Conservation (phyloP, 805 yeast species). For the Isabelozyma pseudorhagii region DNA sequence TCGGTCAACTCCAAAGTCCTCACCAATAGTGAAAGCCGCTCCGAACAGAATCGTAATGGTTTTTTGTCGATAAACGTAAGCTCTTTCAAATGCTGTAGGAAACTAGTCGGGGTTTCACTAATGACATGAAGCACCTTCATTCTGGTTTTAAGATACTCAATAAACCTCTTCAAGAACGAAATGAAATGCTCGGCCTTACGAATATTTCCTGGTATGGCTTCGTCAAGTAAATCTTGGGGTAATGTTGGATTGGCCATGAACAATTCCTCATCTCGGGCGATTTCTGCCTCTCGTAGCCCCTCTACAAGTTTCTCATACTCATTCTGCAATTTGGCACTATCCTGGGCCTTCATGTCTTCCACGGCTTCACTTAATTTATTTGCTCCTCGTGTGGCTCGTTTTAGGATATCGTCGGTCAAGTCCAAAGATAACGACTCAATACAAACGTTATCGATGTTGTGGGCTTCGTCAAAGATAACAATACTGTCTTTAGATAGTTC, state of each 20-base stretch:
- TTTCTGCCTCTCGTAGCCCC: slow-evolving; percentile 82
- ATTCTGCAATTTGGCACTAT: slow-evolving; percentile 77
- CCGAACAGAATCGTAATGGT: slow-evolving; percentile 90
- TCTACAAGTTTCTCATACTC: slow-evolving; percentile 90
- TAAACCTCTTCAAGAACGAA: slow-evolving; percentile 85
- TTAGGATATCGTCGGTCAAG: slow-evolving; percentile 83
- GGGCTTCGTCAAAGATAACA: slow-evolving; percentile 97
- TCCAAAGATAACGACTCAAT: slow-evolving; percentile 92
- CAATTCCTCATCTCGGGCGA: slow-evolving; percentile 55
- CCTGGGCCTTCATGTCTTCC: slow-evolving; percentile 79
- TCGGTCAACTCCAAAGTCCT: slow-evolving; percentile 84
- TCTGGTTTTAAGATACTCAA: slow-evolving; percentile 91
- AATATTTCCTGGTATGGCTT: slow-evolving; percentile 96
- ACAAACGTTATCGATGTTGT: slow-evolving; percentile 97
- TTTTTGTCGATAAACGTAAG: slow-evolving; percentile 89
- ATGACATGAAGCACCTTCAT: slow-evolving; percentile 97
- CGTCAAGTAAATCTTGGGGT: slow-evolving; percentile 80
- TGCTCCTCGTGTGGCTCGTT: slow-evolving; percentile 87
- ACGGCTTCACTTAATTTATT: slow-evolving; percentile 72
- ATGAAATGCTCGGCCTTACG: slow-evolving; percentile 96
- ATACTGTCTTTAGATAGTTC: slow-evolving; percentile 92
- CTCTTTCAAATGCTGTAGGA: slow-evolving; percentile 88
- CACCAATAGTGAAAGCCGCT: slow-evolving; percentile 81
- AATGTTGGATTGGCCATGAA: slow-evolving; percentile 87
- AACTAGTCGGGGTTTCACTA: slow-evolving; percentile 95